Percentiles rank a stretch among this genome's conserved stretches.
phyloP scores from a whole-genome alignment of 805 yeast species.

The Peterozyma xylosa region DNA sequence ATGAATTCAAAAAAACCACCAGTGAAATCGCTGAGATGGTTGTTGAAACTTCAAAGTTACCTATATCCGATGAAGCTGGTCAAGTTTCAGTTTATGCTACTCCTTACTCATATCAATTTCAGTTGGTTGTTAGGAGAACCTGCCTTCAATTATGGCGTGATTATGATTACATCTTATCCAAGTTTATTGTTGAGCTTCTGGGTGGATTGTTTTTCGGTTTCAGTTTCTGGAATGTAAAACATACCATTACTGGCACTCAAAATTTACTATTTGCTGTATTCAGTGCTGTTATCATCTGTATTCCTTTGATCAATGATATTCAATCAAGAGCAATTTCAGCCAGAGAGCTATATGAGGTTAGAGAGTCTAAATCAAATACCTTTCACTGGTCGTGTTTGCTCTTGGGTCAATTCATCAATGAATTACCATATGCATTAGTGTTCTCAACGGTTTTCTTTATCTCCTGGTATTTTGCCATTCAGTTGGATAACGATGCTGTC shows the following conservation, averaged over 20 bases:
- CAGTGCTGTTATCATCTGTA: slow-evolving; percentile 43
- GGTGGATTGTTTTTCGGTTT: slow-evolving; percentile 67
- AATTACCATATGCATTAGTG: slow-evolving; percentile 48
- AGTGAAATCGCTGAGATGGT: slow-evolving; percentile 11
- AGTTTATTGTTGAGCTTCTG: slow-evolving; percentile 34
- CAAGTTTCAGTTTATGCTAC: slow-evolving; percentile 24
- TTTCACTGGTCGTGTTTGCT: slow-evolving; percentile 56
- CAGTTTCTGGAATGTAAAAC: slow-evolving; percentile 51
- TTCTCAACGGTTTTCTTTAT: slow-evolving; percentile 35
- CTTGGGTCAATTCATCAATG: slow-evolving; percentile 42
- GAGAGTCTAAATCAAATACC: slow-evolving; percentile 58
- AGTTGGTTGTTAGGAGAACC: slow-evolving; percentile 33
- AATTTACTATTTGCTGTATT: slow-evolving; percentile 54
- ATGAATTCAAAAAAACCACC: slow-evolving; percentile 8
- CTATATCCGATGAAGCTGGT: slow-evolving; percentile 5
- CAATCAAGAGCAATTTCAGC: slow-evolving; percentile 45
- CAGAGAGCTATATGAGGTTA: slow-evolving; percentile 51
- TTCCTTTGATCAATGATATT: slow-evolving; percentile 53
- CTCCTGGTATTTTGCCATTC: slow-evolving; percentile 38
- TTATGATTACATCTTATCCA: slow-evolving; percentile 55
- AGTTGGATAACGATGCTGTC: slow-evolving; percentile 24
- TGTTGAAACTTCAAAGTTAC: not conserved
- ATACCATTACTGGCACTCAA: slow-evolving; percentile 42
- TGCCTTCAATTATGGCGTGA: slow-evolving; percentile 47
- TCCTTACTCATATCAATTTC: slow-evolving; percentile 34